Evolutionary conservation across 495 filamentous ascomycete genomes (phyloP), one percentile per base, ranked within the genome.

Genomic region (Penicillium dipodomyicola): DNA sequence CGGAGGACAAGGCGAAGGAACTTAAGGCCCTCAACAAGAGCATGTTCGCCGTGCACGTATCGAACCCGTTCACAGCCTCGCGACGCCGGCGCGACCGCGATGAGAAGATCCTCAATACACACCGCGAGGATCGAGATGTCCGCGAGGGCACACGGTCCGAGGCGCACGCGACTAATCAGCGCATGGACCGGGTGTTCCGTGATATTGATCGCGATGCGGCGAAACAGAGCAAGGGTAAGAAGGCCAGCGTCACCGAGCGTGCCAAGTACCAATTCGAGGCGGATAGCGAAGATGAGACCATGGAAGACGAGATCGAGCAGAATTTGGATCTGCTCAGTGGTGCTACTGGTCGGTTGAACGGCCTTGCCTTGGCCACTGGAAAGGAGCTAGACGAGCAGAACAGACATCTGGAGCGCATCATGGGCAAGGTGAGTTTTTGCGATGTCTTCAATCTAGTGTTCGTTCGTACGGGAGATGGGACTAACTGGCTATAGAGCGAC

Each of bases 11-110:
- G 63, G 83, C 89, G 3, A 79, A 77, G 42, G 90, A 95, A 60
- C 71, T 96, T 14, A 91, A 90, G 72, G 85, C 79, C 0, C 74
- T 87, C 8, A 96, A 92, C 64, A 80, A 85, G 60, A 87, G 83
- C 72, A 93, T 95, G 91, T 93, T 94, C 58, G 86, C 87, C 2
- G 78, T 90, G 19, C 86, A 90, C 57, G 82, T 91, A 14, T 78
- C 75, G 17, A 92, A 92, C 60, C 88, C 88, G 0, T 88, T 91
- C 60, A 90, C 85, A 3, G 77, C 75, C 37, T 75, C 78, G 19
- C 74, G 74, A 46, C 80, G 84, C 20, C 78, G 74, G 4, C 75
- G 79, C 20, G 82, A 83, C 39, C 78, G 81, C 42, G 88, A 93
- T 56, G 73, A 80, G 42, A 73, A 78, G 43, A 75, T 87, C 35